Evolutionary conservation across 2,329 filamentous ascomycete species (phyloP), one percentile per base, ranked within the genome.

Genomic region (Talaromyces sp.): DNA sequence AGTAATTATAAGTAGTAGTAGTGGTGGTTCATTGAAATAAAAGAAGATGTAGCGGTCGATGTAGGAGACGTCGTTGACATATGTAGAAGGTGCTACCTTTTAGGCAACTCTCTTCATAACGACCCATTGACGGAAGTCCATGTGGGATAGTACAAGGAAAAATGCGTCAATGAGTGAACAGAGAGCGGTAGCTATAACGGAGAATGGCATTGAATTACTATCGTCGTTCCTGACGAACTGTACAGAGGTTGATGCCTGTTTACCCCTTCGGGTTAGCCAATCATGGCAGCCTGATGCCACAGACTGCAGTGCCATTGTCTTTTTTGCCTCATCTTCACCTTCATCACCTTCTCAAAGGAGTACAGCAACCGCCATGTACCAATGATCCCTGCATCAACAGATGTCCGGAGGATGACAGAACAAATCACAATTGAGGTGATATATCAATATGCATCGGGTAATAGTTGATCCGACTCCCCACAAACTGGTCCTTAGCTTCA

Each of bases 401-500:
- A 18, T 18, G n/a, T 14, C 14, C 31, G 31, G 11, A 8, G n/a
- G n/a, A 52, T 52, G 28, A 9, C 25, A 52, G 18, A 35, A 54
- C 18, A 31, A n/a, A 50, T 48, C 12, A 46, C 42, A 46, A 23
- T 23, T 11, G 28, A 52, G 28, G 28, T 35, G 48, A 33, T 33
- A 33, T 5, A 25, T 56, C 54, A 40, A n/a, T 42, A 42, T 25
- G 6, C 16, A n/a, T 42, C 35, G 54, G 54, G 9, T 11, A 57
- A 57, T 40, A 42, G 25, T 57, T 57, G 54, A 57, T 57, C 54
- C 54, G 54, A 5, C 5, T 57, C 35, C 54, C 54, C 54, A 31
- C 54, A 42, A 18, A n/a, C 21, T 39, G 28, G 25, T 23, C n/a
- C 14, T 56, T 37, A 40, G 54, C 21, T 56, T 40, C 33, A 28